Conservation (phyloP, 2,329 filamentous ascomycete species). For the Aureobasidium sp. region DNA sequence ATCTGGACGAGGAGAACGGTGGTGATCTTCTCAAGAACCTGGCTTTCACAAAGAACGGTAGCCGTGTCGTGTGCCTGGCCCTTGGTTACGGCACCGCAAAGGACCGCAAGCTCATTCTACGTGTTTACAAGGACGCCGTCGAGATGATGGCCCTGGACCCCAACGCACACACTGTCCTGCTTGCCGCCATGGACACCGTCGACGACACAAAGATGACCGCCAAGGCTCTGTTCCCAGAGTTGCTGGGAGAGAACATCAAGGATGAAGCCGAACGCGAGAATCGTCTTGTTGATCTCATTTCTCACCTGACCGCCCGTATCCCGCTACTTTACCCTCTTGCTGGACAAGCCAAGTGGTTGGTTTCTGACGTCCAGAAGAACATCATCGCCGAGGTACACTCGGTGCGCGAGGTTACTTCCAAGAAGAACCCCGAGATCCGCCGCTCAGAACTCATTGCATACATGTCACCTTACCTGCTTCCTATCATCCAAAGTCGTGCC, state of each 20-base stretch:
- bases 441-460: constrained; percentile 68
- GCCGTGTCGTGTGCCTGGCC: constrained; percentile 71
- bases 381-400: constrained; percentile 70
- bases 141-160: constrained; percentile 76
- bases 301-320: constrained; percentile 57
- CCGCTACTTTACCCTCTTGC: constrained; percentile 78
- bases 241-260: constrained; percentile 57
- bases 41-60: constrained; percentile 87
- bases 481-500: constrained; percentile 63
- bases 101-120: constrained; percentile 82
- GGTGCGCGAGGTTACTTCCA: constrained; percentile 77
- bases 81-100: constrained; percentile 84
- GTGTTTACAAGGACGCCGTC: constrained; percentile 83
- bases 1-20: constrained; percentile 64
- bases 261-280: constrained; percentile 42
- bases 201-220: constrained; percentile 87
- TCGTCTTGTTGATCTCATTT: constrained; percentile 59
- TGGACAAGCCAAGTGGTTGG: constrained; percentile 53
- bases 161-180: constrained; percentile 71
- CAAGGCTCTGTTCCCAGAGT: constrained; percentile 80
- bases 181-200: constrained; percentile 82
- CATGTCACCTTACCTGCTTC: constrained; percentile 67
- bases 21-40: constrained; percentile 91
- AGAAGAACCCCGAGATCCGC: constrained; percentile 76
- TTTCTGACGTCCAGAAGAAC: constrained; percentile 56